Percentiles rank a stretch among this genome's conserved stretches.
Evolutionary conservation across 176 grass and related monocot species (phyloP).

Genomic region (Musa acuminata): DNA sequence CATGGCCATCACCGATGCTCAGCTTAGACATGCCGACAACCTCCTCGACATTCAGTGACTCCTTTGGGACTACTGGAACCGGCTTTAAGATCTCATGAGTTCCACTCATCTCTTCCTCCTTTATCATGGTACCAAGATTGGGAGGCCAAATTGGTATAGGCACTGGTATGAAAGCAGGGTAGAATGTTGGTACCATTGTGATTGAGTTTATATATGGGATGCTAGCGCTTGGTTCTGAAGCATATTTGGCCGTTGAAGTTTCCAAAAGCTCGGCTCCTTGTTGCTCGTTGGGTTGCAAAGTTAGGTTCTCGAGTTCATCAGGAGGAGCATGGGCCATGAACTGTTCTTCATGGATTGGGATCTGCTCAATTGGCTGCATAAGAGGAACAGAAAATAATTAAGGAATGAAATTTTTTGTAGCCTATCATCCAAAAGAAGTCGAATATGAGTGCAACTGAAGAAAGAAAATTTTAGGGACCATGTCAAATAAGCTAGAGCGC

Average conservation of each 20-base stretch:
- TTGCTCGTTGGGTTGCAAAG: conserved; percentile 26
- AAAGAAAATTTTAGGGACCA: conserved; percentile 62
- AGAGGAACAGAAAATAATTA: conserved; percentile 13
- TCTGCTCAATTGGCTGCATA: conserved; percentile 42
- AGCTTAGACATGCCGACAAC: conserved; percentile 75
- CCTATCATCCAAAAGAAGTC: neutral
- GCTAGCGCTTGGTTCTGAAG: conserved; percentile 23
- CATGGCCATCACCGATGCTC: conserved; percentile 44
- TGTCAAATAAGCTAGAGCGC: conserved; percentile 85
- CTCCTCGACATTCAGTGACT: conserved; percentile 46
- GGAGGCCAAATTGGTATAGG: conserved; percentile 39
- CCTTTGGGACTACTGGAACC: conserved; percentile 45
- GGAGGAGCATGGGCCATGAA: conserved; percentile 22
- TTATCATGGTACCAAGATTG: conserved; percentile 10
- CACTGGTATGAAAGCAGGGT: conserved; percentile 37
- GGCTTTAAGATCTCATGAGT: conserved; percentile 55
- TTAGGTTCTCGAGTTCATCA: conserved; percentile 32
- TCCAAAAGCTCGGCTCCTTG: conserved; percentile 31
- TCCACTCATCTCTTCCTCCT: conserved; percentile 23
- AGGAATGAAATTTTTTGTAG: neutral
- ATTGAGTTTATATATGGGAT: conserved; percentile 18
- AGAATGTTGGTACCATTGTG: conserved; percentile 31
- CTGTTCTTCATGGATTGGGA: conserved; percentile 19
- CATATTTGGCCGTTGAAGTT: conserved; percentile 9
- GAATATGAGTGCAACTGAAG: neutral